Conservation (phyloP, 371 early-diverging fungal species). For the Mucor irregularis region DNA sequence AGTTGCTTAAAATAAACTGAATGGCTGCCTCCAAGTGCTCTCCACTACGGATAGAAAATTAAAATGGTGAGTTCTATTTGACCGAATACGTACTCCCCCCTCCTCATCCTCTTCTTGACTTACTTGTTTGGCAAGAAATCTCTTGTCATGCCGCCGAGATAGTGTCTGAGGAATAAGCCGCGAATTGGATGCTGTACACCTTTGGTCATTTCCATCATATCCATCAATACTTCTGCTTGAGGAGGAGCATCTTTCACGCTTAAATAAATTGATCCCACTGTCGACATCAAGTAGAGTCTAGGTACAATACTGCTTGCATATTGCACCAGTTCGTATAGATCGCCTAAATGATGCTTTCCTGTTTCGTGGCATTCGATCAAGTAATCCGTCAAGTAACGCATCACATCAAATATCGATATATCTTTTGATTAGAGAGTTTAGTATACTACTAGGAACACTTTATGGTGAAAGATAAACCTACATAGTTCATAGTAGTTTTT, state of each 20-base stretch:
- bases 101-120: too few relatives aligned
- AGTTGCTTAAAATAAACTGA: conserved; percentile 90
- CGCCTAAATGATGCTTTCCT: conserved; percentile 88
- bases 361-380: conserved; percentile 84
- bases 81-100: too few relatives aligned
- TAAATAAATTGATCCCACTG: conserved; percentile 95
- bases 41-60: neutral
- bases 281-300: conserved; percentile 95
- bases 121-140: conserved; percentile 71
- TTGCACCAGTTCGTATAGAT: conserved; percentile 95
- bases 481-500: conserved; percentile 98
- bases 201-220: conserved; percentile 96
- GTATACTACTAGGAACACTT: conserved; percentile 1
- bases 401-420: conserved; percentile 94
- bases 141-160: conserved; percentile 88
- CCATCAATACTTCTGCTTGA: conserved; percentile 91
- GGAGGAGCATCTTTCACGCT: conserved; percentile 84
- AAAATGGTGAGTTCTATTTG: neutral
- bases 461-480: conserved; percentile 22
- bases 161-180: conserved; percentile 93
- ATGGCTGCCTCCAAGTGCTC: conserved; percentile 37
- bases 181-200: conserved; percentile 98
- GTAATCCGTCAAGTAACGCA: conserved; percentile 85
- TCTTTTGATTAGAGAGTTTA: conserved; percentile 50
- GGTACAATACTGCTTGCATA: conserved; percentile 98